These are phyloP conservation scores for Colletotrichum viniferum DNA, from an alignment of 2,329 filamentous ascomycete genomes.

Conservation along the genomic window DNA sequence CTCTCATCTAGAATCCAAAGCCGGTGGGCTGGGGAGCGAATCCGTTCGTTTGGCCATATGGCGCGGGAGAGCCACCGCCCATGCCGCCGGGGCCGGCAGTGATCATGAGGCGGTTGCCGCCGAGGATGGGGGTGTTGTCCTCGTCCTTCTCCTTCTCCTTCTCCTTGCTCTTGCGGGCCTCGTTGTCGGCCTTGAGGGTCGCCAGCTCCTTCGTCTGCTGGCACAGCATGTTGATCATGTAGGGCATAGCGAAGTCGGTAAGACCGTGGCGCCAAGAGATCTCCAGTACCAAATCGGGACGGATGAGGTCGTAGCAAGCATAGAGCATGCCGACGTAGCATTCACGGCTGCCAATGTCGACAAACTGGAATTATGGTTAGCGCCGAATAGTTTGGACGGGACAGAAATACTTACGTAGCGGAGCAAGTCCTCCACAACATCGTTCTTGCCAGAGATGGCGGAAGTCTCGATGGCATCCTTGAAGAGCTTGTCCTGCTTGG, in stretches of 20 bases:
- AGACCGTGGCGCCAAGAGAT: conserved; percentile 96
- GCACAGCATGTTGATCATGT: conserved; percentile 97
- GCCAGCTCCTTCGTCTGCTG: conserved; percentile 90
- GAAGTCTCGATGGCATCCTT: conserved; percentile 99
- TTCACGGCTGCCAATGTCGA: conserved; percentile 97
- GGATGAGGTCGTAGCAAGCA: conserved; percentile 96
- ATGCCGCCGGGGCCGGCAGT: conserved; percentile 78
- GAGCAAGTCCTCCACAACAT: conserved; percentile 93
- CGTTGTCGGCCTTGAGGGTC: conserved; percentile 90
- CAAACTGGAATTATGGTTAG: conserved; percentile 70
- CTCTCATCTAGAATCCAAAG: conserved; percentile 59
- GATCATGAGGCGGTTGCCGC: conserved; percentile 88
- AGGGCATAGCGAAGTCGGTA: conserved; percentile 98
- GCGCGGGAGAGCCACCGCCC: conserved; percentile 61
- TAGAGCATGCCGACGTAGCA: conserved; percentile 99
- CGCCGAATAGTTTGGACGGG: background rate
- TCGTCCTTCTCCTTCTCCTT: conserved; percentile 80
- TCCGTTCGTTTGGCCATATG: conserved; percentile 83
- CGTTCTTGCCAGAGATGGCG: conserved; percentile 86
- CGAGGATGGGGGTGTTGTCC: conserved; percentile 91
- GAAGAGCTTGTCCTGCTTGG: conserved; percentile 99
- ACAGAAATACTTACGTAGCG: conserved; percentile 80
- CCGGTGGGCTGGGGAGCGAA: conserved; percentile 89
- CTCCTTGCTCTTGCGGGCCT: conserved; percentile 84
- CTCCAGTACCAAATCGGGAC: conserved; percentile 90